Base-by-base conservation (phyloP, 768 basidiomycete genomes). In the Pisolithus albus region DNA sequence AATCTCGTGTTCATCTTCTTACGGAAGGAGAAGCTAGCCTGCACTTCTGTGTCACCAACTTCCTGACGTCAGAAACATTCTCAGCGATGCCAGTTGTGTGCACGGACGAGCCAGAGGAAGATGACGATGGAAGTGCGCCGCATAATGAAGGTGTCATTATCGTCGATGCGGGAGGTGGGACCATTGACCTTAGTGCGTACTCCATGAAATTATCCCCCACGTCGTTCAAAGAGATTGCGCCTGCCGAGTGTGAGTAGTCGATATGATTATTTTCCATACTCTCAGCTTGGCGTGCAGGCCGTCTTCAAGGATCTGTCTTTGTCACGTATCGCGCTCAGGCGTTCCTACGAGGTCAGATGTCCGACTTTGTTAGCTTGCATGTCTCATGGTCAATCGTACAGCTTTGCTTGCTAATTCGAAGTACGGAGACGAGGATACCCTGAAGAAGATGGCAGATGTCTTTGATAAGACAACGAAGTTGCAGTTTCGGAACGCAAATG, bases 81-180 rank as follows among this genome's bases (percentile, higher is more conserved):
- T 53, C 59, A 54, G 67, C 16, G 11, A 45, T 26, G 24, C 43
- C 43, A 9, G 30, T 30, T 16, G 24, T n/a, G 43, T 45, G 24
- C 5, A 8, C 42, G 15, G 23, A 15, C 11, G 19, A 43, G 23
- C 42, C 26, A 11, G 41, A 42, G 3, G 24, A 28, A 23, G 43
- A 18, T 5, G 13, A 23, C 16, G 26, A 13, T 15, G 42, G 18
- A 8, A n/a, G 10, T 9, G 7, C 13, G 15, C 54, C 79, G 75
- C 65, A 62, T 10, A 73, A 72, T 9, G 60, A 77, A 41, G 77
- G 76, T 0, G 65, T 81, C 3, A 64, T 79, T 50, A 70, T 83
- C 36, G 74, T 83, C 16, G 80, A 84, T 52, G 79, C 81, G 2
- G 82, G 82, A 4, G 80, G 80, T 43, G 82, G 80, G 13, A 84